phyloP scores from a whole-genome alignment of 225 moss, liverwort and hornwort species.

The Pleurozium schreberi region DNA sequence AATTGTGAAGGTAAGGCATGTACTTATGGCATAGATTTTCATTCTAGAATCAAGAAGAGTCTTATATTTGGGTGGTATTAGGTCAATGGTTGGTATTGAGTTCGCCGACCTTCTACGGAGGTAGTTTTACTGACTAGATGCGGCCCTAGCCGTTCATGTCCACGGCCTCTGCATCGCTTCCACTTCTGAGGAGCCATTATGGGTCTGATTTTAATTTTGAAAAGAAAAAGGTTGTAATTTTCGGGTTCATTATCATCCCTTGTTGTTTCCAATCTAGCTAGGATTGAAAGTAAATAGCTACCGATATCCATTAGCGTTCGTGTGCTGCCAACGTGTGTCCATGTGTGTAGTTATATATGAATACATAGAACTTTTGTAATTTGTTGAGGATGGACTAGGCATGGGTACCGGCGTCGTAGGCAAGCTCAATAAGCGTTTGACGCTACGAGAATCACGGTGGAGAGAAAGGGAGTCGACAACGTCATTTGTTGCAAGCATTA shows the following conservation, averaged over 20 bases:
- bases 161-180: no score
- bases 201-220: no score
- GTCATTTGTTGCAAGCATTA: neutral
- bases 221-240: no score
- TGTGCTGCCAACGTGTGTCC: neutral
- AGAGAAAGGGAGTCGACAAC: neutral
- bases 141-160: no score
- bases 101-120: no score
- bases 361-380: neutral
- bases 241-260: neutral
- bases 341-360: neutral
- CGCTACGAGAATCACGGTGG: neutral
- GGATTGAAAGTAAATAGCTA: neutral
- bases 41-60: no score
- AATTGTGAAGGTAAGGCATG: no score
- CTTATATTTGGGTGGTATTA: no score
- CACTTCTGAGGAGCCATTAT: no score
- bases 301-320: neutral
- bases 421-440: neutral
- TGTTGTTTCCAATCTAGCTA: neutral
- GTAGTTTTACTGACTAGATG: no score
- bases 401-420: neutral
- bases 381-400: neutral
- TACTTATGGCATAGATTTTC: no score
- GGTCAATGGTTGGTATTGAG: no score